Evolutionary conservation across 345 rosid genomes (phyloP).

Genomic region (Hibiscus syriacus): DNA sequence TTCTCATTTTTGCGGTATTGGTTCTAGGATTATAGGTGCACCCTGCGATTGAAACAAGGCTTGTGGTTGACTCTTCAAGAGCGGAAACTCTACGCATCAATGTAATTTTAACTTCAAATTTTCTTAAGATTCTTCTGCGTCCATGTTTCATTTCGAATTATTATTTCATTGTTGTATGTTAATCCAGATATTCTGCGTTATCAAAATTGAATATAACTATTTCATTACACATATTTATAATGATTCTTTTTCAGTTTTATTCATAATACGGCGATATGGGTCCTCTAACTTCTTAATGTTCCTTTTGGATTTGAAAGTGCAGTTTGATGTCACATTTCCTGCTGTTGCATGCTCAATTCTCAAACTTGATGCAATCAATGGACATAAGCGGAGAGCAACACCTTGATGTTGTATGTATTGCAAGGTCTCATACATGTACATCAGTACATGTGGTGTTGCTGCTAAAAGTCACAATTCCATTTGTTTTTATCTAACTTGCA

Average conservation of each 20-base stretch:
- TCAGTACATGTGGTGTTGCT: background rate
- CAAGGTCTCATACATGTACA: too few relatives aligned
- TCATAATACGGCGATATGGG: background rate
- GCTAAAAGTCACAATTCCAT: background rate
- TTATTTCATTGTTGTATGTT: background rate
- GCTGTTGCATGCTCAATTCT: constrained; percentile 74
- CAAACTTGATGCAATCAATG: constrained; percentile 95
- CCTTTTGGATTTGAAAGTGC: constrained; percentile 16
- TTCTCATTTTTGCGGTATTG: background rate
- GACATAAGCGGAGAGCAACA: constrained; percentile 96
- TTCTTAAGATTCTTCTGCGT: background rate
- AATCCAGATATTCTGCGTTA: background rate
- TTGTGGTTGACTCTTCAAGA: constrained; percentile 59
- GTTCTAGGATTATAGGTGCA: constrained; percentile 41
- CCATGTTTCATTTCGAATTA: background rate
- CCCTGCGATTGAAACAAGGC: constrained; percentile 47
- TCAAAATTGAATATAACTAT: background rate
- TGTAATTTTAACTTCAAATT: constrained; percentile 23
- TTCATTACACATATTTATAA: background rate
- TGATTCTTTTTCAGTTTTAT: background rate
- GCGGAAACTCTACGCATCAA: constrained; percentile 53
- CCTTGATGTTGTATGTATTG: constrained; percentile 77
- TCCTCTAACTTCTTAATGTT: background rate
- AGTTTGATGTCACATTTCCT: constrained; percentile 66
- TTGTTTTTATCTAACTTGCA: constrained; percentile 24